Conservation (phyloP, 768 basidiomycete species). For the Agaricus blazei region DNA sequence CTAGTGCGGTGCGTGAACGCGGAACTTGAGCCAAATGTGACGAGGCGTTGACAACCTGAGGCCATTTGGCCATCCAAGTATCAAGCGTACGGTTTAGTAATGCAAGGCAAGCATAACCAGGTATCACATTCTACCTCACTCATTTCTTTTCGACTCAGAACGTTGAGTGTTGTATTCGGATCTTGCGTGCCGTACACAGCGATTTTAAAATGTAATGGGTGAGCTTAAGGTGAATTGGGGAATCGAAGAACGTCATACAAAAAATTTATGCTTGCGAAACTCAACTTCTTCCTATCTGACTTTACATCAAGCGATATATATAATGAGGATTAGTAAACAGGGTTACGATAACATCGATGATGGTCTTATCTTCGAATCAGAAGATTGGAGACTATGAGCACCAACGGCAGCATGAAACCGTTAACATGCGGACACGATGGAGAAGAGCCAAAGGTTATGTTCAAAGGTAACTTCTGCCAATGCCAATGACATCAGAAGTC, state of each 20-base stretch:
- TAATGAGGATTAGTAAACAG: too few relatives aligned
- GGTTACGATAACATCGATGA: constrained; percentile 55
- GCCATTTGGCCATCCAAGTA: too few relatives aligned
- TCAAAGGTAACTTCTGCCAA: constrained; percentile 11
- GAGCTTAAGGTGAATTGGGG: constrained; percentile 1
- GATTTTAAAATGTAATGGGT: constrained; percentile 36
- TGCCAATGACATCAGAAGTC: constrained; percentile 60
- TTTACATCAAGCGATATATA: too few relatives aligned
- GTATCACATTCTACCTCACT: constrained; percentile 11
- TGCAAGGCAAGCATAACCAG: too few relatives aligned
- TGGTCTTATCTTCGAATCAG: constrained; percentile 62
- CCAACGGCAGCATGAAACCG: constrained; percentile 58
- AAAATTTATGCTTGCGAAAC: constrained; percentile 63
- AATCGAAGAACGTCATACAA: constrained; percentile 36
- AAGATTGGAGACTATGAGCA: constrained; percentile 69
- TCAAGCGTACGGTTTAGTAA: too few relatives aligned
- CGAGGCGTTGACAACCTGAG: too few relatives aligned
- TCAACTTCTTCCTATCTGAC: constrained; percentile 59
- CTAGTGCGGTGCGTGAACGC: too few relatives aligned
- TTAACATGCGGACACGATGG: neutral
- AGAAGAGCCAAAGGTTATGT: neutral
- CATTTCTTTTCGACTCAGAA: constrained; percentile 70
- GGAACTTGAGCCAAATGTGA: too few relatives aligned
- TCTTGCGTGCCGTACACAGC: constrained; percentile 72
- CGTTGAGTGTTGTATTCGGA: constrained; percentile 63